Evolutionary conservation across 306 rosid genomes (phyloP).

Genomic region (Acacia acuminata): DNA sequence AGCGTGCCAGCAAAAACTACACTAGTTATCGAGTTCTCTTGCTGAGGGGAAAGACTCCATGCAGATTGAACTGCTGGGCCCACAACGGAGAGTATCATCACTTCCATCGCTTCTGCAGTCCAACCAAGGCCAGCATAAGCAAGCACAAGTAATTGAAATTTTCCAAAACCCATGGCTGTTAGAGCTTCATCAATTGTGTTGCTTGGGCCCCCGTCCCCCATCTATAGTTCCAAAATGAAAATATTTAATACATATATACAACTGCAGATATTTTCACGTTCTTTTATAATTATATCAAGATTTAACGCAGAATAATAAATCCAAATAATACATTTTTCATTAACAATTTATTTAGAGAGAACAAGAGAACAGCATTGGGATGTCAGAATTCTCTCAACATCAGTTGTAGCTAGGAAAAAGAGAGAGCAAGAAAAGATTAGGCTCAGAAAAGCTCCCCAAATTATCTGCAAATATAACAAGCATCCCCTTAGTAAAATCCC

Average conservation of each 20-base stretch:
- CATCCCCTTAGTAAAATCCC: neutral
- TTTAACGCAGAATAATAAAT: neutral
- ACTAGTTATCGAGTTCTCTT: slow-evolving; percentile 78
- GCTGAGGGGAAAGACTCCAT: slow-evolving; percentile 79
- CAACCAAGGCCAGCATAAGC: slow-evolving; percentile 93
- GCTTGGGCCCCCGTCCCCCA: slow-evolving; percentile 43
- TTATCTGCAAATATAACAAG: neutral
- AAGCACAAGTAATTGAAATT: slow-evolving; percentile 81
- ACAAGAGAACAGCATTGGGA: neutral
- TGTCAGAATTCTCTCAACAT: too few species aligned
- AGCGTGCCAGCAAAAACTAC: slow-evolving; percentile 90
- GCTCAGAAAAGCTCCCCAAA: neutral
- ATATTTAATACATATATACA: slow-evolving; percentile 13
- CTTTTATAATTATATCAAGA: neutral
- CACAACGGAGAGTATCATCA: slow-evolving; percentile 94
- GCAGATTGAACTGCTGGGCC: slow-evolving; percentile 92
- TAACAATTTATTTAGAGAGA: neutral
- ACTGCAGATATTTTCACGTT: neutral
- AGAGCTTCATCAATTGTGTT: slow-evolving; percentile 92
- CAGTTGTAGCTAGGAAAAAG: too few species aligned
- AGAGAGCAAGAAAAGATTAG: neutral
- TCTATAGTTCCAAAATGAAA: slow-evolving; percentile 29
- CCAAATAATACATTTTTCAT: neutral
- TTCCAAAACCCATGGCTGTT: slow-evolving; percentile 75
- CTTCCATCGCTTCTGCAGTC: slow-evolving; percentile 98